Evolutionary conservation across 257 asterid species (phyloP), one percentile per base, ranked within the genome.

Genomic region (Dorcoceras hygrometricum): DNA sequence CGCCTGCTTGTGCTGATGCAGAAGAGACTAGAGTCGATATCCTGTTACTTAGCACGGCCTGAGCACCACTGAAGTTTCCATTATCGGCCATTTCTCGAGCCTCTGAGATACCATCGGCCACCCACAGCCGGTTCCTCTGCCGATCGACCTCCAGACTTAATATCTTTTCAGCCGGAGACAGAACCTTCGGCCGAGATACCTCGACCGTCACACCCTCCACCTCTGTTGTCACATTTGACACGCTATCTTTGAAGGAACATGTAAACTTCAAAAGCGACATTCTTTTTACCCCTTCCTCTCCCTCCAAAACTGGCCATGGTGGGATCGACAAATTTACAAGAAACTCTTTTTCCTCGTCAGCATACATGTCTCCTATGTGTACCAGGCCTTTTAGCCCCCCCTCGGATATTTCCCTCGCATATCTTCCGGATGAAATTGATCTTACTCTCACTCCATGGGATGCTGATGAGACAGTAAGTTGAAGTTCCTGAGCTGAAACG

Each of bases 1-100:
- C 82, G 9, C 83, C 80, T 20, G 83, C 75, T 75, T 72, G 78
- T 0, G 83, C 76, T 7, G 83, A 79, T 46, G 72, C 78, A 27
- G 78, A 75, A 55, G 76, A 39, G 20, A 65, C 31, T 22, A 79
- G 70, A 16, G 68, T 25, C 6, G 67, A 25, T 25, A 54, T 63
- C 36, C 73, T 61, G 23, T 22, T 28, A 20, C 68, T 56, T 25
- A 75, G 58, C 59, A 77, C 53, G 24, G 63, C 55, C 43, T 65
- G 34, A 29, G 84, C 84, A 18, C 71, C 82, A 8, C 23, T 61
- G 1, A 80, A 64, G 69, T 80, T 65, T 55, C 84, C 84, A 8
- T 1, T 23, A 26, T 80, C 84, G 4, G 80, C 84, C 75, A 71
- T 27, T 12, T 60, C 64, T 36, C 59, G 74, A 39, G 82, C 81